A percentile compares a stretch with the other conserved stretches of the same genome.
Evolutionary conservation across 768 basidiomycete species (phyloP).

Genomic region (Boletus sensibilis): DNA sequence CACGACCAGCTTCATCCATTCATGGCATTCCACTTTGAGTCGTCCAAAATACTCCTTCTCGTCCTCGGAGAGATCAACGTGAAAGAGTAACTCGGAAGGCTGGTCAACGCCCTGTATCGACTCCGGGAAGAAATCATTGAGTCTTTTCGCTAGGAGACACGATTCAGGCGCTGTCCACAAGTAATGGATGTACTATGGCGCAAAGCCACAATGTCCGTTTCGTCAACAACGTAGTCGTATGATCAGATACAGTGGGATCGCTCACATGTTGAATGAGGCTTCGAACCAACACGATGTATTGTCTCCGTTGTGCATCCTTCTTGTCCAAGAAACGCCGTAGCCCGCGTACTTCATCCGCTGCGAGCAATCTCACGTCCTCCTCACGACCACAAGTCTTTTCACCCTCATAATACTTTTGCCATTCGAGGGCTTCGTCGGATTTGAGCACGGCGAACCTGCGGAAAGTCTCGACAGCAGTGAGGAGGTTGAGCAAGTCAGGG

Average conservation of each 20-base stretch:
- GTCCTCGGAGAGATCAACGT: slow-evolving; percentile 21
- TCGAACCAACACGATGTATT: slow-evolving; percentile 25
- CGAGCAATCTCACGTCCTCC: slow-evolving; percentile 20
- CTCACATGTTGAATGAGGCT: slow-evolving; percentile 25
- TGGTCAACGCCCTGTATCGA: slow-evolving; percentile 11
- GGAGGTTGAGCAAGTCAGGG: slow-evolving; percentile 29
- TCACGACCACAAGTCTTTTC: slow-evolving; percentile 1
- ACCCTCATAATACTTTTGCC: slow-evolving; percentile 26
- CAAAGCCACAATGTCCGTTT: not conserved
- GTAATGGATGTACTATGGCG: slow-evolving; percentile 27
- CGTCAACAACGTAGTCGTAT: not conserved
- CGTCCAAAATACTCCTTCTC: slow-evolving; percentile 21
- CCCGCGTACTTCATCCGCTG: slow-evolving; percentile 13
- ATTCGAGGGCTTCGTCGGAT: slow-evolving; percentile 22
- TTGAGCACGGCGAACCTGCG: slow-evolving; percentile 18
- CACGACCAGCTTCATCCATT: slow-evolving; percentile 17
- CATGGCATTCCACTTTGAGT: slow-evolving; percentile 16
- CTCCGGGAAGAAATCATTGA: slow-evolving; percentile 32
- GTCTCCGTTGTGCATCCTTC: slow-evolving; percentile 16
- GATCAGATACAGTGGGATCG: not conserved
- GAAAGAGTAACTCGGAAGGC: slow-evolving; percentile 25
- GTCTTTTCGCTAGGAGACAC: slow-evolving; percentile 16
- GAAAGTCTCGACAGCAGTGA: slow-evolving; percentile 23
- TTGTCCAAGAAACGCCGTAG: slow-evolving; percentile 12
- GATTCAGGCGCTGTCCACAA: slow-evolving; percentile 30